Percentiles rank a stretch among this genome's conserved stretches.
Conservation (phyloP, 495 filamentous ascomycete genomes). For the Tuber melanosporum region DNA sequence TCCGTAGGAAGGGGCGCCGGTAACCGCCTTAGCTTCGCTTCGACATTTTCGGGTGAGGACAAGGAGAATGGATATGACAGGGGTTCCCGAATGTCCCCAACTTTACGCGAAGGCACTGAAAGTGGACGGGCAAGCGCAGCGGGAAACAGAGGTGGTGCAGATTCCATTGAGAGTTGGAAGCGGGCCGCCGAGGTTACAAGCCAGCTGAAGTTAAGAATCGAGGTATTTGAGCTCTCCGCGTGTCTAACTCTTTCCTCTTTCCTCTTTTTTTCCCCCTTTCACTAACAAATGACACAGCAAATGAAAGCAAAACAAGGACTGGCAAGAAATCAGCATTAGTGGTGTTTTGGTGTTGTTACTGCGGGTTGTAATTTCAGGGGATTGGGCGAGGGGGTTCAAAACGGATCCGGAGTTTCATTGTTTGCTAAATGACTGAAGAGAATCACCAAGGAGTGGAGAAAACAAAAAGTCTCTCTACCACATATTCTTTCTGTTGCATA, state of each 20-base stretch:
- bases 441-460: constrained; percentile 46
- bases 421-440: constrained; percentile 7
- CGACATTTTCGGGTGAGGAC: constrained; percentile 66
- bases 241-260: neutral
- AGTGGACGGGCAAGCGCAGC: constrained; percentile 44
- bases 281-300: constrained; percentile 18
- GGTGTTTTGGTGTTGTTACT: constrained; percentile 7
- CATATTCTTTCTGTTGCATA: constrained; percentile 24
- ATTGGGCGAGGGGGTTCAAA: constrained; percentile 9
- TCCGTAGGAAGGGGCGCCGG: constrained; percentile 18
- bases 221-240: constrained; percentile 47
- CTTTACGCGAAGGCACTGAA: constrained; percentile 35
- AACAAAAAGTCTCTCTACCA: constrained; percentile 33
- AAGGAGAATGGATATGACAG: constrained; percentile 59
- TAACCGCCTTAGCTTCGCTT: constrained; percentile 61
- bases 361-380: constrained; percentile 6
- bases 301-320: constrained; percentile 43
- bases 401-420: constrained; percentile 6
- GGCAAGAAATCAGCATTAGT: constrained; percentile 23
- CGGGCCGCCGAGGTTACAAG: constrained; percentile 97
- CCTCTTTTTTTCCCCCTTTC: neutral
- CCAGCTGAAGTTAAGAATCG: constrained; percentile 92
- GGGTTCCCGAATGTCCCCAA: constrained; percentile 38
- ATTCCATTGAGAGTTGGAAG: constrained; percentile 90
- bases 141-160: constrained; percentile 47